Evolutionary conservation across 441 rosid genomes (phyloP), one percentile per base, ranked within the genome.

Genomic region (Iberis amara): DNA sequence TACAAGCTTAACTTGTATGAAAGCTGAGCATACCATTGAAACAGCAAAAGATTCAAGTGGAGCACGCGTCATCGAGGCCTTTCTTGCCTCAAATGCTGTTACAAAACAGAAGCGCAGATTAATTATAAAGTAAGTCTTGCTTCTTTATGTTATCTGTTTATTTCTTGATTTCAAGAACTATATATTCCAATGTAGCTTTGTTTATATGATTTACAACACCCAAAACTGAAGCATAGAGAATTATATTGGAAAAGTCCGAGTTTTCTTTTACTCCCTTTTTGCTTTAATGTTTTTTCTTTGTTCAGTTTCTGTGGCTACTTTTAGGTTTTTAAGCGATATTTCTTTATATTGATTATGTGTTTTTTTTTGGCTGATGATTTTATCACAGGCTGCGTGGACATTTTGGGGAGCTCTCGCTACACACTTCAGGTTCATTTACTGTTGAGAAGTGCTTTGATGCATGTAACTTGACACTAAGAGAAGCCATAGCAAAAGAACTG

Each of bases 31-130:
- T 62, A 73, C 78, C 59, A 54, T 78, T 57, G 83, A 82, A 76
- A 65, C 80, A 12, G 84, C 84, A 57, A 83, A 79, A 72, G 91
- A 91, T 73, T 67, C 76, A 18, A 81, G 80, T 5, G 96, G 98
- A 50, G 85, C 94, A 8, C 85, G 76, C 26, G 89, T 75, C 41
- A 76, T 91, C 40, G 98, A 91, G 78, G 89, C 91, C 35, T 88
- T 81, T 78, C 87, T 88, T 50, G 74, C 61, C 67, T 81, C 91
- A 50, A 66, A 73, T 62, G 84, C 84, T 65, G 78, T 94, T 52
- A 66, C 61, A 11, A 91, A 91, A 48, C 89, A 75, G 68, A 91
- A 88, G 64, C 82, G 79, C 50, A 76, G 78, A 74, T 57, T 88
- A 53, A 76, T 88, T 43, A 62, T 63, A 50, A 85, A 83, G 95